Percentiles rank a stretch among this genome's conserved stretches.
Evolutionary conservation across 352 stramenopile genomes (phyloP).

Genomic region (Globisporangium spinosum): DNA sequence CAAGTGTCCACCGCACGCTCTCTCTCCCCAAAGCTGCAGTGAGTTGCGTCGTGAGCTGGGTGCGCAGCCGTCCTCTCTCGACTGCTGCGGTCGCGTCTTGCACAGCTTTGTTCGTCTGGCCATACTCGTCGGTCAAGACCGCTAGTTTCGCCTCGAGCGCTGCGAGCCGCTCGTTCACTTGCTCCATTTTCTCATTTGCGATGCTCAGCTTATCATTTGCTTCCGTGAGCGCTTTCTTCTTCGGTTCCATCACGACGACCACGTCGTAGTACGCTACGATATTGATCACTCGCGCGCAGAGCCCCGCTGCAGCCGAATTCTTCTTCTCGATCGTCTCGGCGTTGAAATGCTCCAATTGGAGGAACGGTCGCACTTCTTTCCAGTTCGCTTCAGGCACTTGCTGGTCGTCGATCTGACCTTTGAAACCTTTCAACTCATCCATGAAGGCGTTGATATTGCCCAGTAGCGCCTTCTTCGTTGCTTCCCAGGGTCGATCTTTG

Average conservation of each 20-base stretch:
- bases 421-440: conserved; percentile 88
- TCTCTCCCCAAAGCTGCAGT: conserved; percentile 91
- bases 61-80: conserved; percentile 80
- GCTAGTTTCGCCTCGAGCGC: conserved; percentile 87
- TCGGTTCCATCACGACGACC: conserved; percentile 92
- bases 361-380: conserved; percentile 78
- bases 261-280: conserved; percentile 95
- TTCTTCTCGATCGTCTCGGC: conserved; percentile 84
- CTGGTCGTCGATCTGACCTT: conserved; percentile 57
- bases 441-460: conserved; percentile 93
- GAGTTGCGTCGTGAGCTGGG: conserved; percentile 90
- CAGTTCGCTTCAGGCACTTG: conserved; percentile 73
- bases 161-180: conserved; percentile 87
- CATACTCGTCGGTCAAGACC: conserved; percentile 75
- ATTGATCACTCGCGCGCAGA: conserved; percentile 86
- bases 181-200: conserved; percentile 85
- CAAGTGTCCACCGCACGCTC: conserved; percentile 88
- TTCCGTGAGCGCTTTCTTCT: conserved; percentile 80
- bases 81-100: conserved; percentile 87
- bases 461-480: conserved; percentile 90
- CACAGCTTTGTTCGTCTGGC: conserved; percentile 87
- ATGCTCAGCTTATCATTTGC: conserved; percentile 74
- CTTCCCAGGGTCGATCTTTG: conserved; percentile 93
- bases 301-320: conserved; percentile 67
- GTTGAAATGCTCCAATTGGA: conserved; percentile 76